Evolutionary conservation across 306 rosid species (phyloP).

Genomic region (Rosa multiflora): DNA sequence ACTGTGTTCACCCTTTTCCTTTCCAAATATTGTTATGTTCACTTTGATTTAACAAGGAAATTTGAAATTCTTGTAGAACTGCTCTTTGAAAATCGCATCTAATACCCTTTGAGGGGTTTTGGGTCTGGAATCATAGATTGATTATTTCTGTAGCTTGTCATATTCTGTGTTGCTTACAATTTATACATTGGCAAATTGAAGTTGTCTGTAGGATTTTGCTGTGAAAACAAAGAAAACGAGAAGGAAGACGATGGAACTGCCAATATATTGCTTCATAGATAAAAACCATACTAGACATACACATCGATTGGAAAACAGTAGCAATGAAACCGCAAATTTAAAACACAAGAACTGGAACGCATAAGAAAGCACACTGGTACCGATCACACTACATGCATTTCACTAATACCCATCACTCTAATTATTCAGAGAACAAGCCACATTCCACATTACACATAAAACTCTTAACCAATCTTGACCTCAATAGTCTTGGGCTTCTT

Average conservation of each 20-base stretch:
- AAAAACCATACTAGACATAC: neutral
- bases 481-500: constrained; percentile 81
- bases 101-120: neutral
- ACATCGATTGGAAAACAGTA: neutral
- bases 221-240: neutral
- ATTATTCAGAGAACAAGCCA: neutral
- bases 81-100: neutral
- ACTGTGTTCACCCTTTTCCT: too few species aligned
- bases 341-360: neutral
- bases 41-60: neutral
- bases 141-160: neutral
- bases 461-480: constrained; percentile 59
- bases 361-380: neutral
- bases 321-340: neutral
- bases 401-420: neutral
- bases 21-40: neutral
- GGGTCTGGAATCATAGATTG: neutral
- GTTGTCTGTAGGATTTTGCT: neutral
- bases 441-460: neutral
- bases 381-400: neutral
- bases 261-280: neutral
- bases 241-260: neutral
- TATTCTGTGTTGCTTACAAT: neutral
- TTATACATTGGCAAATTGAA: neutral
- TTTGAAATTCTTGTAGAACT: neutral